Base-by-base conservation (phyloP, 345 rosid species). In the Euphorbia tirucalli region DNA sequence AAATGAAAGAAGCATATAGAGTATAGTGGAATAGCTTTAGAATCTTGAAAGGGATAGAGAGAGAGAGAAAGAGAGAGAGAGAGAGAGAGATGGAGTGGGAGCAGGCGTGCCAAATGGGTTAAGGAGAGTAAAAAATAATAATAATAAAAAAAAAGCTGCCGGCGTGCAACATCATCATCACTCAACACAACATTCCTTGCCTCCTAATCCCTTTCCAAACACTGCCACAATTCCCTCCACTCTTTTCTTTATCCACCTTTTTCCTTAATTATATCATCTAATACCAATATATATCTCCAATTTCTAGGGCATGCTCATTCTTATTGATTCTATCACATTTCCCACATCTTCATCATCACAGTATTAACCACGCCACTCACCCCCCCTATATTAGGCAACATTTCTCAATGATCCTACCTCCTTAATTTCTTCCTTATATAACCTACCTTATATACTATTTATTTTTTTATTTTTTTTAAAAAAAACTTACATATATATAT, bases 131-230 rank as follows among this genome's bases (percentile, higher is more conserved):
- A 35, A 7, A 7, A 35, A 76, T 77, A 72, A 71, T n/a, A n/a
- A n/a, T n/a, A n/a, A n/a, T n/a, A n/a, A 70, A 66, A 62, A 72
- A 74, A 91, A 93, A 90, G 96, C 97, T 91, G 96, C 91, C 91
- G 93, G 98, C 97, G 93, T 93, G 98, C 96, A 82, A 78, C 85
- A 86, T 86, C 87, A 89, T 89, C 86, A 77, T 69, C 75, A 48
- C 65, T 13, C 72, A 72, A 14, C 50, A 60, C 77, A 69, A 77
- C 85, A 82, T 78, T 81, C 84, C 75, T 79, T 90, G 92, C 93
- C 89, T 73, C 90, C 93, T 81, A 83, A 82, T 72, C 81, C 81
- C 86, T 84, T 81, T 84, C 88, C 92, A 88, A 85, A 75, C 87
- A 57, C 92, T 89, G 94, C 88, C 89, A 82, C 73, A 69, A 52